Conservation (phyloP, 139 green algal genomes). For the Nannochloris sp. region DNA sequence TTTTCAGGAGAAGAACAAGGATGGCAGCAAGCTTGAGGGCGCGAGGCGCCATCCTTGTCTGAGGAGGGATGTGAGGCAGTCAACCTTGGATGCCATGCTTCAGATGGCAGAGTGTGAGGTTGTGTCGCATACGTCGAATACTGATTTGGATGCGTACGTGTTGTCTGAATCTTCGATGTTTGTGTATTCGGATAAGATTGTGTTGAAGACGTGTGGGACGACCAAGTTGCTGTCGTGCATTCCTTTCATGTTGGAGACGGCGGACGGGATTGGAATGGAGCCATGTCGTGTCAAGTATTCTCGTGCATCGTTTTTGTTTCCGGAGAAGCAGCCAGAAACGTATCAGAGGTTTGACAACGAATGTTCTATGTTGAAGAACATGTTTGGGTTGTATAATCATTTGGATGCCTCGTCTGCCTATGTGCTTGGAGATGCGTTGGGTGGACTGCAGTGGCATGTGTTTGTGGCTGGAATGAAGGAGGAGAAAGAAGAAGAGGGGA, state of each 20-base stretch:
- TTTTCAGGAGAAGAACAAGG: conserved; percentile 28
- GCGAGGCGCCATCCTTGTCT: neutral
- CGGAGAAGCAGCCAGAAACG: conserved; percentile 61
- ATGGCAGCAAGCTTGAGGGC: too few species aligned
- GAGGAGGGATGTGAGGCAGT: neutral
- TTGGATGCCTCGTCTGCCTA: conserved; percentile 62
- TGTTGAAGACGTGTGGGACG: conserved; percentile 98
- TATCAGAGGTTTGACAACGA: conserved; percentile 66
- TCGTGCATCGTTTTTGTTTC: conserved; percentile 90
- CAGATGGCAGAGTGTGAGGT: conserved; percentile 83
- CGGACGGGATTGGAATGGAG: conserved; percentile 46
- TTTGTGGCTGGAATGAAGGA: conserved; percentile 55
- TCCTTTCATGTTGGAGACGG: conserved; percentile 63
- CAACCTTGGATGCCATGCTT: conserved; percentile 49
- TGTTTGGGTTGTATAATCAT: conserved; percentile 47
- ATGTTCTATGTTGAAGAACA: conserved; percentile 45
- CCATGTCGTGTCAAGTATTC: conserved; percentile 71
- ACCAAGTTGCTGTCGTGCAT: conserved; percentile 81
- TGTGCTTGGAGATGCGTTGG: conserved; percentile 71
- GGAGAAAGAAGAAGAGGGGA: neutral
- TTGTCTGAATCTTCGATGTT: conserved; percentile 94
- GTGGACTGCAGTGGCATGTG: conserved; percentile 90
- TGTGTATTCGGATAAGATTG: conserved; percentile 73
- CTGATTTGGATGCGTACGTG: conserved; percentile 90
- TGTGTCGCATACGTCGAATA: conserved; percentile 70